Evolutionary conservation across 2,329 filamentous ascomycete genomes (phyloP).

Genomic region (Cercospora sp.): DNA sequence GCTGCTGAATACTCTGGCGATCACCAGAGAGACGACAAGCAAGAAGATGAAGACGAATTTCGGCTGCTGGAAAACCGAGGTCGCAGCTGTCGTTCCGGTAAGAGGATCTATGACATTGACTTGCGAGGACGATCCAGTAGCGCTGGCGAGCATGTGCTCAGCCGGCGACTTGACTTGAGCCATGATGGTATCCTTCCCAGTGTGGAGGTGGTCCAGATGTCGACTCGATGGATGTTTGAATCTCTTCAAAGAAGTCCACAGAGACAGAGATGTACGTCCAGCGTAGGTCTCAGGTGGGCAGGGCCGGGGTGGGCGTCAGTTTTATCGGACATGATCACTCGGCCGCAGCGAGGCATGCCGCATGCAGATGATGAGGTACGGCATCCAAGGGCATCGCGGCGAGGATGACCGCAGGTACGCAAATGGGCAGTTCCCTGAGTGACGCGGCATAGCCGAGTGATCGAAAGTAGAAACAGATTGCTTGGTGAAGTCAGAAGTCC

Average conservation of each 20-base stretch:
- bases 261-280: background rate
- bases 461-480: constrained; percentile 15
- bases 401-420: constrained; percentile 5
- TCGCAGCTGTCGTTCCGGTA: background rate
- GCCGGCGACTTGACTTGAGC: constrained; percentile 13
- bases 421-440: constrained; percentile 8
- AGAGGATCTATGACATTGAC: constrained; percentile 8
- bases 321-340: constrained; percentile 11
- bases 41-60: constrained; percentile 20
- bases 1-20: constrained; percentile 18
- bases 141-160: constrained; percentile 14
- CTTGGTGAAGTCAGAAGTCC: constrained; percentile 5
- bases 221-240: background rate
- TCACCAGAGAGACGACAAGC: constrained; percentile 16
- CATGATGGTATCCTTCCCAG: constrained; percentile 1
- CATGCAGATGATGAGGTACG: constrained; percentile 3
- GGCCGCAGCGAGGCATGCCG: constrained; percentile 11
- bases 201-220: background rate
- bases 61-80: constrained; percentile 14
- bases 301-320: background rate
- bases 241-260: background rate
- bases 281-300: background rate
- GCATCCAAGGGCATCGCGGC: constrained; percentile 6
- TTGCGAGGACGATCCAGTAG: constrained; percentile 10
- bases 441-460: constrained; percentile 11